Conservation (phyloP, 2,329 filamentous ascomycete genomes). For the Epichloe coenophiala region DNA sequence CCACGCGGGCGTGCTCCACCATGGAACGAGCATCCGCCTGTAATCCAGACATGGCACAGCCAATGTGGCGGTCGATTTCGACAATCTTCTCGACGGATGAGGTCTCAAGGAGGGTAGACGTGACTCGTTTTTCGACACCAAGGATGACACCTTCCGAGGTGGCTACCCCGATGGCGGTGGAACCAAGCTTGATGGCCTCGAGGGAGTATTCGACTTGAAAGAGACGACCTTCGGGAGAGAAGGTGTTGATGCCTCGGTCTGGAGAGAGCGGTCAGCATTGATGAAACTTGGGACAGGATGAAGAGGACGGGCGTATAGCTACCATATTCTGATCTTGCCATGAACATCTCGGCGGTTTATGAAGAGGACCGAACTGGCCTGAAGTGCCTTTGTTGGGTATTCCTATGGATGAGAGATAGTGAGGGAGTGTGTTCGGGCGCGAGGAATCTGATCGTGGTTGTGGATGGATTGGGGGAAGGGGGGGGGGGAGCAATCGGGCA, state of each 20-base stretch:
- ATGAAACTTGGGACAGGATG: neutral
- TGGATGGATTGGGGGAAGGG: too few species aligned
- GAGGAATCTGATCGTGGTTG: neutral
- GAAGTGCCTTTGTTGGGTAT: neutral
- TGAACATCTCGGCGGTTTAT: constrained; percentile 72
- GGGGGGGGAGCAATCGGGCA: neutral
- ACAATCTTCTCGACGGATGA: constrained; percentile 99
- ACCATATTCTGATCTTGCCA: constrained; percentile 99
- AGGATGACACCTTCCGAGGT: constrained; percentile 92
- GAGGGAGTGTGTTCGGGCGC: too few species aligned
- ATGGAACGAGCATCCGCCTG: constrained; percentile 96
- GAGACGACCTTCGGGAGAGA: constrained; percentile 97
- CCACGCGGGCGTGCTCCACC: constrained; percentile 95
- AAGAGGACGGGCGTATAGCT: constrained; percentile 15
- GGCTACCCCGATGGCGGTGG: constrained; percentile 93
- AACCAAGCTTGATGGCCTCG: constrained; percentile 98
- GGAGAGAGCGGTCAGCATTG: constrained; percentile 9
- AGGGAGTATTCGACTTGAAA: constrained; percentile 99
- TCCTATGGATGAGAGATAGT: neutral
- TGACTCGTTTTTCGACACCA: constrained; percentile 97
- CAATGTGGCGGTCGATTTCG: constrained; percentile 97
- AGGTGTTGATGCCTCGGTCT: constrained; percentile 99
- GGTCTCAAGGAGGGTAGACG: constrained; percentile 90
- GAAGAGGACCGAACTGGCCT: neutral
- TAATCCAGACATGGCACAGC: constrained; percentile 95